Conservation (phyloP, 2,329 filamentous ascomycete species). For the Colletotrichum sp. region DNA sequence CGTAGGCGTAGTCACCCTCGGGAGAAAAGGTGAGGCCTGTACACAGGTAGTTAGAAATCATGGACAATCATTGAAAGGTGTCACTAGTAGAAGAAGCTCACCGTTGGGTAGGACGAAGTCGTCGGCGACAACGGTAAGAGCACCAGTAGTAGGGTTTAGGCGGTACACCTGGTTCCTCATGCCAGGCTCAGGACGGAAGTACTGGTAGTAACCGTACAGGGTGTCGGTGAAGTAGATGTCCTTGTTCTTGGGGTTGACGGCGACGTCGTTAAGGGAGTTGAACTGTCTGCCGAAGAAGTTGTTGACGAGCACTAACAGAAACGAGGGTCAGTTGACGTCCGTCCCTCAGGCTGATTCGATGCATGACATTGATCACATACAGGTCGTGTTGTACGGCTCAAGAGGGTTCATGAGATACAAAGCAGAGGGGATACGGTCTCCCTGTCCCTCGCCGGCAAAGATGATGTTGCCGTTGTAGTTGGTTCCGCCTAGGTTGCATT, state of each 20-base stretch:
- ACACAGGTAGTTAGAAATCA: not conserved
- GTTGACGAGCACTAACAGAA: conserved; percentile 53
- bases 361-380: conserved; percentile 30
- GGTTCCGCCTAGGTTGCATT: conserved; percentile 43
- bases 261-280: conserved; percentile 65
- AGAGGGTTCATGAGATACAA: conserved; percentile 48
- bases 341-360: not conserved
- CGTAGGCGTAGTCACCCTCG: conserved; percentile 55
- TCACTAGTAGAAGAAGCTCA: conserved; percentile 10
- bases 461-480: conserved; percentile 55
- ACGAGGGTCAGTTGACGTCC: not conserved
- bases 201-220: conserved; percentile 63
- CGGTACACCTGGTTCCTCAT: conserved; percentile 66
- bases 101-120: conserved; percentile 61
- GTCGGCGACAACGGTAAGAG: conserved; percentile 61
- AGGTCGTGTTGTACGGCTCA: conserved; percentile 55
- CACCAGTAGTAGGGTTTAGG: conserved; percentile 53
- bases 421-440: conserved; percentile 42
- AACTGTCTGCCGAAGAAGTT: conserved; percentile 66
- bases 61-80: not conserved
- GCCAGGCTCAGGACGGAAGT: conserved; percentile 58
- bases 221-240: conserved; percentile 71
- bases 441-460: conserved; percentile 56
- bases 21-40: conserved; percentile 61
- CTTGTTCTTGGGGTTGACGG: conserved; percentile 56